A percentile compares a stretch with the other conserved stretches of the same genome.
Evolutionary conservation across 768 basidiomycete genomes (phyloP).

Genomic region (Hemileccinum impolitum): DNA sequence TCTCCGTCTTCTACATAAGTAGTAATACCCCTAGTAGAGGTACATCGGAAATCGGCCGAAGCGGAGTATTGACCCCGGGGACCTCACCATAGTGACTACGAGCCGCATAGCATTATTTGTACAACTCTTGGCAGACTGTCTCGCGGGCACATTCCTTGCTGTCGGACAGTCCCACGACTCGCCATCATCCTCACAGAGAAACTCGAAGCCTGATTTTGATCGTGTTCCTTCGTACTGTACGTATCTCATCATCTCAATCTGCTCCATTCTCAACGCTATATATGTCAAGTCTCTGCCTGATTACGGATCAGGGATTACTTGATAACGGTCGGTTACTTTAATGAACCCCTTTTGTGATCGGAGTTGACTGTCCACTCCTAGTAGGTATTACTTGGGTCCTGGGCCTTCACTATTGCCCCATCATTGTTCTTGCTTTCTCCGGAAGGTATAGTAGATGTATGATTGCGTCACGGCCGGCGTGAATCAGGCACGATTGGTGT

Average conservation of each 20-base stretch:
- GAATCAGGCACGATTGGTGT: slow-evolving; percentile 84
- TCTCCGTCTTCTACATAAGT: no score
- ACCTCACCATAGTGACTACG: no score
- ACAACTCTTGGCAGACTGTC: no score
- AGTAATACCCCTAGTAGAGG: no score
- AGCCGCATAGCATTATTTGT: no score
- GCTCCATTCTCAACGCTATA: background rate
- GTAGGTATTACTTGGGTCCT: slow-evolving; percentile 85
- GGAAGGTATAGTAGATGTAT: slow-evolving; percentile 91
- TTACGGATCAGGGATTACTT: slow-evolving; percentile 82
- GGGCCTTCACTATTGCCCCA: slow-evolving; percentile 86
- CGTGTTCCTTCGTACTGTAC: slow-evolving; percentile 82
- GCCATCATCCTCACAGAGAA: slow-evolving; percentile 89
- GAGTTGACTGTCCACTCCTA: background rate
- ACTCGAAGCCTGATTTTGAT: slow-evolving; percentile 90
- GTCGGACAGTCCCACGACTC: slow-evolving; percentile 83
- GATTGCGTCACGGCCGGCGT: slow-evolving; percentile 61
- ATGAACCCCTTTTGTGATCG: background rate
- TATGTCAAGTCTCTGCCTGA: slow-evolving; percentile 68
- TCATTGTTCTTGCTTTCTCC: slow-evolving; percentile 71
- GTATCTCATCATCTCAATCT: background rate
- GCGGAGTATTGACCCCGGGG: no score
- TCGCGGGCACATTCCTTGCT: slow-evolving; percentile 71
- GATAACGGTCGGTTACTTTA: slow-evolving; percentile 56
- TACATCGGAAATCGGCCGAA: no score